A percentile compares a stretch with the other conserved stretches of the same genome.
Conservation (phyloP, 2,329 filamentous ascomycete genomes). For the Verticillium albo-atrum region DNA sequence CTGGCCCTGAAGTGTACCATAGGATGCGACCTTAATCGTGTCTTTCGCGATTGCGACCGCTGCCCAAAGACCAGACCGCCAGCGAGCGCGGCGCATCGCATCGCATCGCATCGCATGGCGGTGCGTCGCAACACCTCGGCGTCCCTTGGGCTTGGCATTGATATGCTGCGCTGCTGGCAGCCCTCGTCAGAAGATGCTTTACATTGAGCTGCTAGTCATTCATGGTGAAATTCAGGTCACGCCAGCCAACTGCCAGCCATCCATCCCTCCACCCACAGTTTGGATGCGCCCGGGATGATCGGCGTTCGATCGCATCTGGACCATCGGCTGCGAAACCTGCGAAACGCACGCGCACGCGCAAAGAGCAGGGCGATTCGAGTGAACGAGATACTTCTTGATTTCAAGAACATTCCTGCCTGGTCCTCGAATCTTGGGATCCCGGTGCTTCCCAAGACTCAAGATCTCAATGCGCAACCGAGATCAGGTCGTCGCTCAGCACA, state of each 20-base stretch:
- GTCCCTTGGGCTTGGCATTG: background rate
- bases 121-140: background rate
- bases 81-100: background rate
- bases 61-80: background rate
- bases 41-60: background rate
- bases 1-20: background rate
- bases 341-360: background rate
- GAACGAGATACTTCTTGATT: background rate
- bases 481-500: background rate
- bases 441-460: background rate
- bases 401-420: background rate
- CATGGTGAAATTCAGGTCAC: background rate
- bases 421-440: background rate
- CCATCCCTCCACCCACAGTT: background rate
- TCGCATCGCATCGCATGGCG: background rate
- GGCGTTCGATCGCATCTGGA: background rate
- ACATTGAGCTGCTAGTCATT: background rate
- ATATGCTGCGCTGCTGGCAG: background rate
- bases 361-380: background rate
- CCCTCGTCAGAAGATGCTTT: background rate
- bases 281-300: background rate
- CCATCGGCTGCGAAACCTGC: background rate
- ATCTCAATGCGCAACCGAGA: background rate
- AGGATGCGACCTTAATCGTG: background rate
- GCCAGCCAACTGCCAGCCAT: background rate